Base-by-base conservation (phyloP, 305 asterid genomes). In the Rubia tinctorum region DNA sequence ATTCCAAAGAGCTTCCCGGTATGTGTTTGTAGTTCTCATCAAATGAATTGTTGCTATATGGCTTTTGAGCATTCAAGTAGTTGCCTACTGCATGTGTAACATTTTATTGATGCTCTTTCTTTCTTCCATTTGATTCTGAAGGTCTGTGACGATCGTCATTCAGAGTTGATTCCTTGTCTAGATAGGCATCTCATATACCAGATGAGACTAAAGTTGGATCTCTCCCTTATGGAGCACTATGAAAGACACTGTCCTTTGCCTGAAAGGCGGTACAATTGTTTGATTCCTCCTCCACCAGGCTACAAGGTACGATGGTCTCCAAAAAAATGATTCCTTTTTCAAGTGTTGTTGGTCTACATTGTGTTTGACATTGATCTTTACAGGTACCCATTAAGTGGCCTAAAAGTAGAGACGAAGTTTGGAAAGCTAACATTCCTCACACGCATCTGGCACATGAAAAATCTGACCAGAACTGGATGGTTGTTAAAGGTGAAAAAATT, bases 391-490 rank as follows among this genome's bases (percentile, higher is more conserved):
- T 91, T 74, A 89, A 90, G 88, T 91, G 96, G 97, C 97, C 96
- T 13, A 81, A 77, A 72, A 93, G 98, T 82, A 89, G 98, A 80
- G 98, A 93, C 71, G 93, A 91, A 80, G 96, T 89, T 59, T 93
- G 98, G 98, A 91, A 91, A 83, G 95, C 82, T 34, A 93, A 93
- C 82, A 91, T 91, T 70, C 98, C 98, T 73, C 98, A 93, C 82
- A 93, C 97, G 15, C 97, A 93, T 87, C 90, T 93, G 64, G 98
- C 98, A 44, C 88, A 85, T 69, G 97, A 91, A 84, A 91, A 91
- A 77, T 91, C 97, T 60, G 97, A 91, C 85, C 96, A 91, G 84
- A 89, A 89, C 76, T 91, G 97, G 97, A 91, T 91, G 97, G 92
- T 91, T 89, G 96, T 84, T 43, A 91, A 85, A 80, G 95, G 96